Conservation (phyloP, 441 rosid species). For the Populus trichocarpa region DNA sequence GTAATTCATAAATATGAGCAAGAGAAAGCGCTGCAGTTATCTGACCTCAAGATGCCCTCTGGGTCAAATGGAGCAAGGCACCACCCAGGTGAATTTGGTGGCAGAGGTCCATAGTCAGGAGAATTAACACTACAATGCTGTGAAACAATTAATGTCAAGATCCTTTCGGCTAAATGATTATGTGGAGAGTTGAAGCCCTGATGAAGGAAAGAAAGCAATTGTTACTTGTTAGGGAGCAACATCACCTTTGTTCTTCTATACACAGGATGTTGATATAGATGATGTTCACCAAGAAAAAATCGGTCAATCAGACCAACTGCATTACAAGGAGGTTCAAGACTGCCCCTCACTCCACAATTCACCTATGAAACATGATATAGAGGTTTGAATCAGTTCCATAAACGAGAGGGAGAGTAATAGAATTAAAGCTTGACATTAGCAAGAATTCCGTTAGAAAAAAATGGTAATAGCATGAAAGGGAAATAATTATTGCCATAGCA, state of each 20-base stretch:
- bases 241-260: constrained; percentile 55
- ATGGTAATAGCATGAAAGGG: background rate
- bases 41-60: constrained; percentile 57
- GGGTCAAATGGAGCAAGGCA: constrained; percentile 73
- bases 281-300: constrained; percentile 45
- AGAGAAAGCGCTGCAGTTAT: constrained; percentile 4
- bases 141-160: constrained; percentile 1
- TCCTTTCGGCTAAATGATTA: background rate
- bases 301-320: constrained; percentile 57
- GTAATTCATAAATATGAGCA: background rate
- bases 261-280: constrained; percentile 54
- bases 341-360: constrained; percentile 51
- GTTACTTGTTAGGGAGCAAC: background rate
- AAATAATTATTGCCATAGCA: background rate
- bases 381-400: constrained; percentile 9
- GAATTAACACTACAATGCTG: constrained; percentile 69
- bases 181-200: background rate
- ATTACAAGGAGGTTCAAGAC: constrained; percentile 67
- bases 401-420: background rate
- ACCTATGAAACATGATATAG: constrained; percentile 32
- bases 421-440: background rate
- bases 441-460: background rate
- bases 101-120: constrained; percentile 61
- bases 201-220: background rate
- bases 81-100: constrained; percentile 55